A percentile compares a stretch with the other conserved stretches of the same genome.
These are phyloP conservation scores for Liriodendron chinense DNA, from an alignment of 164 flowering plant species.

Conservation along the genomic window DNA sequence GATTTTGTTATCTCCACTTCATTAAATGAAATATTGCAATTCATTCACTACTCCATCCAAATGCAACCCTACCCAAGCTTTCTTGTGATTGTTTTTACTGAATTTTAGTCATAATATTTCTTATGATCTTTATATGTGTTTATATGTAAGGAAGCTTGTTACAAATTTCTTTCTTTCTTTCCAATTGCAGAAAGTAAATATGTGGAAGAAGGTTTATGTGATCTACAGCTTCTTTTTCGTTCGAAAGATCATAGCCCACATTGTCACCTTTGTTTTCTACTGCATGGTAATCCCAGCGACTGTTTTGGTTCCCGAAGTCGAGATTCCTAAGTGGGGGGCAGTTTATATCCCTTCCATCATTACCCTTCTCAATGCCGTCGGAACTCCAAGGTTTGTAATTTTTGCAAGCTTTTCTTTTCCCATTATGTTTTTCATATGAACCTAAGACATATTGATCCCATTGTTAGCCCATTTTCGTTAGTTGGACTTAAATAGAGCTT, in stretches of 20 bases:
- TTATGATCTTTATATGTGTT: neutral
- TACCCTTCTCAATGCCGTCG: constrained; percentile 87
- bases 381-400: constrained; percentile 75
- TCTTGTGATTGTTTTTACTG: no score
- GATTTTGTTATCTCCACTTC: no score
- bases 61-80: no score
- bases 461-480: no score
- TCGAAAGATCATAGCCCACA: constrained; percentile 84
- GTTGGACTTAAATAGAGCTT: no score
- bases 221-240: constrained; percentile 98
- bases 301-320: constrained; percentile 81
- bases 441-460: no score
- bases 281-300: constrained; percentile 85
- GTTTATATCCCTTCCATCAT: constrained; percentile 87
- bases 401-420: neutral
- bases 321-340: constrained; percentile 91
- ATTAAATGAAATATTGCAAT: no score
- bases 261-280: constrained; percentile 82
- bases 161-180: neutral
- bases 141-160: neutral
- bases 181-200: constrained; percentile 58
- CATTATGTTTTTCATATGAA: neutral
- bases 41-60: no score
- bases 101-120: no score
- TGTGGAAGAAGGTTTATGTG: constrained; percentile 92